Base-by-base conservation (phyloP, 352 stramenopile genomes). In the Saprolegnia parasitica region DNA sequence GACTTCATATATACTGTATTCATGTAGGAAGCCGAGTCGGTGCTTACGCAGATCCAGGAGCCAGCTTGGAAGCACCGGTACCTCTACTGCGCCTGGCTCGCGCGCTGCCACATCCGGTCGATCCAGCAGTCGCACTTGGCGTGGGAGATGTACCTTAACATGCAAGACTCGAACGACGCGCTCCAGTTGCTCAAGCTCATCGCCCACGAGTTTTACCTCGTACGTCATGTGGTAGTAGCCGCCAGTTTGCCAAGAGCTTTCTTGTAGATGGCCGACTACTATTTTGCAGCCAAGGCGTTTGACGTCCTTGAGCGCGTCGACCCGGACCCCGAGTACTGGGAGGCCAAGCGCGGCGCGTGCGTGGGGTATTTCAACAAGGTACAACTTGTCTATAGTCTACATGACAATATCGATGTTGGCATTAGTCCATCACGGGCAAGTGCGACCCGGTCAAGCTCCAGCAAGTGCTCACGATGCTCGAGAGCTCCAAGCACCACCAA, bases 261-360 rank as follows among this genome's bases (percentile, higher is more conserved):
- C 20, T 13, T 3, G 15, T 68, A 74, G 70, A 68, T 63, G 49
- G 68, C 78, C n/a, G 70, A 87, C 20, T 92, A 79, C 50, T 92
- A 77, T 58, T 84, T 80, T 42, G 77, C 82, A 0, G 81, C 74
- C 23, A 91, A 90, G 52, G 81, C 83, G 6, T 93, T 93, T 46
- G 81, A 89, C 54, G 82, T 91, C 42, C 76, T 93, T 15, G 81
- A 91, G 55, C 77, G 79, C 10, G 52, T 90, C n/a, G 83, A 90
- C 52, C 73, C 81, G 8, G 81, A 90, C 20, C 81, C 81, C 0
- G 81, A 91, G 72, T 83, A 87, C 64, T 93, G 84, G 83, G 83
- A 91, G 67, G 84, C 75, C 5, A 93, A 93, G 67, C 81, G 81
- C 24, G 83, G 83, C 3, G 83, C 83, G 6, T 90, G 81, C 35